A percentile compares a stretch with the other conserved stretches of the same genome.
Evolutionary conservation across 2,329 filamentous ascomycete species (phyloP).

Genomic region (Fusarium marasasianum): DNA sequence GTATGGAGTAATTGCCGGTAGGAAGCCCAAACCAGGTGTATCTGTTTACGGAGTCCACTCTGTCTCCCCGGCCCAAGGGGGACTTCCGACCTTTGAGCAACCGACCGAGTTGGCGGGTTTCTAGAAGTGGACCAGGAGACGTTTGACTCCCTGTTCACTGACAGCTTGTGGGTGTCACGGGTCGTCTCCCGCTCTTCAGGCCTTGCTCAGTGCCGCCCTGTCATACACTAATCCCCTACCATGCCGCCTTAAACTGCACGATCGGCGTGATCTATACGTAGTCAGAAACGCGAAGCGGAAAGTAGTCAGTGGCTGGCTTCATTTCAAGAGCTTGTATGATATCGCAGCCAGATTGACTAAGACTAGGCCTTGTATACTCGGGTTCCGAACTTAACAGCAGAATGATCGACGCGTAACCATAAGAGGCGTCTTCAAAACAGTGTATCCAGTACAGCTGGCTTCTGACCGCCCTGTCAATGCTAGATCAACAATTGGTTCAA

Average conservation of each 20-base stretch:
- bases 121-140: constrained; percentile 28
- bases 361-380: background rate
- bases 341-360: background rate
- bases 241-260: constrained; percentile 26
- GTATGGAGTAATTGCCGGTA: constrained; percentile 6
- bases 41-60: constrained; percentile 18
- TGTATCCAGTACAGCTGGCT: background rate
- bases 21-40: constrained; percentile 11
- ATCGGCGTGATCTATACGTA: background rate
- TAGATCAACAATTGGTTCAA: constrained; percentile 18
- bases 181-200: constrained; percentile 13
- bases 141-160: constrained; percentile 9
- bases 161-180: constrained; percentile 25
- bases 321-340: background rate
- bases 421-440: background rate
- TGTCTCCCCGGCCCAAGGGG: constrained; percentile 40
- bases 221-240: background rate
- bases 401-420: background rate
- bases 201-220: constrained; percentile 22
- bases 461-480: constrained; percentile 32
- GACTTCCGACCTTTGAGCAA: constrained; percentile 20
- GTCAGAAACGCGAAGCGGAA: constrained; percentile 12
- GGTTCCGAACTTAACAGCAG: background rate
- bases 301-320: constrained; percentile 8
- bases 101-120: constrained; percentile 40